Evolutionary conservation across 177 flowering plant genomes (phyloP), one percentile per base, ranked within the genome.

Genomic region (Tripterygium wilfordii): DNA sequence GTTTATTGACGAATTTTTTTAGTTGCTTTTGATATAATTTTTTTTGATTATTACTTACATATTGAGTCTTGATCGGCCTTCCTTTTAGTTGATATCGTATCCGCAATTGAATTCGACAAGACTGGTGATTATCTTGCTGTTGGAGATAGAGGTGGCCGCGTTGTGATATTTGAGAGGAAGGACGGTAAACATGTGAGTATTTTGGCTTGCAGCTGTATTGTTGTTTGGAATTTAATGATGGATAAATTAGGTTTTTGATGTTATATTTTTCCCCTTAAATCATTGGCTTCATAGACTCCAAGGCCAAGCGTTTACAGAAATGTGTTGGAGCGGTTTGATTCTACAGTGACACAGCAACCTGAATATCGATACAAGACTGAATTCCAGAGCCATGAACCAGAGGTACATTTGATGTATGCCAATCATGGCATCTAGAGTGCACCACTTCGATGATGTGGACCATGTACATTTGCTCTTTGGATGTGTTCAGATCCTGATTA

Each of bases 301-400:
- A 54, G 53, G 43, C 51, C 62, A 48, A 13, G 8, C 16, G 57
- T n/a, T 21, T 40, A 60, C 14, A 68, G 80, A 42, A 64, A 50
- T 36, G 73, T 77, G 60, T 53, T 83, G 68, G 90, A 83, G 57
- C 47, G 22, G 29, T 49, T 65, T 58, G 88, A 83, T 74, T 57
- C 45, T 51, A 13, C 38, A 8, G 4, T 36, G 24, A 43, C 17
- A 5, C 48, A 21, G 35, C 72, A 58, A 67, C 88, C 84, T n/a
- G 63, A 69, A 56, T 83, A 53, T 56, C 71, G 40, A 9, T 83
- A 77, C 54, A 87, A 74, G 69, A 78, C 88, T 6, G 89, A 83
- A 53, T 81, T 87, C 65, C 91, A 82, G 70, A 83, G 95, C 63
- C 91, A 86, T 57, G 85, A 79, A 43, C 88, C 91, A 1, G 95